Percentiles rank a stretch among this genome's conserved stretches.
Evolutionary conservation across 2,329 filamentous ascomycete species (phyloP).

Genomic region (Trichophyton simii): DNA sequence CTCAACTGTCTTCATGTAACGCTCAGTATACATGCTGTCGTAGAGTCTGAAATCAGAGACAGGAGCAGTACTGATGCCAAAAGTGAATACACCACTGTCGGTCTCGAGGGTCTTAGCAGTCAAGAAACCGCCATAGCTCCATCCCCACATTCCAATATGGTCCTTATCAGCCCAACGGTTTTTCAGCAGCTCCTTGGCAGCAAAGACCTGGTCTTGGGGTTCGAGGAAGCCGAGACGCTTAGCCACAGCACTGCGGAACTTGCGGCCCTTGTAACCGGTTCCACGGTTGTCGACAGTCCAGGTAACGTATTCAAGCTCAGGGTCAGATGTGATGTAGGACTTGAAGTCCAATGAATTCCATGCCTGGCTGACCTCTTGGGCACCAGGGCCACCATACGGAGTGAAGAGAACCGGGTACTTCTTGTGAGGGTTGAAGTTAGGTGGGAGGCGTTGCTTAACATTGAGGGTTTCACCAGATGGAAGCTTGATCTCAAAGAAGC

Average conservation of each 20-base stretch:
- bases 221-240: slow-evolving; percentile 51
- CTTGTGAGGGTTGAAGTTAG: slow-evolving; percentile 49
- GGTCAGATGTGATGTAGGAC: slow-evolving; percentile 53
- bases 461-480: slow-evolving; percentile 50
- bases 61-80: slow-evolving; percentile 52
- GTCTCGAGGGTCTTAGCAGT: slow-evolving; percentile 54
- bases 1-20: slow-evolving; percentile 55
- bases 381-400: slow-evolving; percentile 55
- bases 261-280: slow-evolving; percentile 51
- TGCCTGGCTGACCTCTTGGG: slow-evolving; percentile 48
- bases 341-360: slow-evolving; percentile 47
- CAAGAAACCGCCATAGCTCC: slow-evolving; percentile 57
- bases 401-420: slow-evolving; percentile 56
- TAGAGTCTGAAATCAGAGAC: slow-evolving; percentile 60
- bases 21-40: slow-evolving; percentile 58
- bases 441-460: slow-evolving; percentile 52
- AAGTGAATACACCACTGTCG: slow-evolving; percentile 48
- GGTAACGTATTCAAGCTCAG: slow-evolving; percentile 55
- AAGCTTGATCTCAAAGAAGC: slow-evolving; percentile 50
- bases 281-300: slow-evolving; percentile 58
- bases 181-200: slow-evolving; percentile 43
- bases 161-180: slow-evolving; percentile 44
- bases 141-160: slow-evolving; percentile 56
- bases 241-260: slow-evolving; percentile 47
- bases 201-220: slow-evolving; percentile 55